A percentile compares a stretch with the other conserved stretches of the same genome.
phyloP scores from a whole-genome alignment of 192 early-diverging fungal genomes.

The Backusella australiensis region DNA sequence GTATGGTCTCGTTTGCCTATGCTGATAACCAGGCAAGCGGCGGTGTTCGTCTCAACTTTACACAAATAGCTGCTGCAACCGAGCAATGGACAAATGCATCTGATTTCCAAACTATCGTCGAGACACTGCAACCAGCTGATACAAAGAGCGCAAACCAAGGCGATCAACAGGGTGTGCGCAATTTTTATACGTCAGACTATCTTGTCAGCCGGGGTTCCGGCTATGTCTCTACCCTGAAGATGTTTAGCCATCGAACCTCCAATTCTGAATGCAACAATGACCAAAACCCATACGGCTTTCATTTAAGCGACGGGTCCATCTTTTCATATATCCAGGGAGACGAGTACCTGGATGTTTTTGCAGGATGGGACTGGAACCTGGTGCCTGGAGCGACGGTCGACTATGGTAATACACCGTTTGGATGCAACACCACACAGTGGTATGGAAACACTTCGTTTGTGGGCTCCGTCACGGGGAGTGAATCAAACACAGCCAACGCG shows the following conservation, averaged over 20 bases:
- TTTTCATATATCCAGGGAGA: conserved; percentile 25
- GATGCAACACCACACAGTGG: conserved; percentile 16
- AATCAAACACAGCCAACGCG: background rate
- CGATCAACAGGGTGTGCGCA: background rate
- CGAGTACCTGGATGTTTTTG: conserved; percentile 30
- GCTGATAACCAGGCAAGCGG: conserved; percentile 13
- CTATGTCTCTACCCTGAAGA: conserved; percentile 21
- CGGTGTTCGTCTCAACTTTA: conserved; percentile 15
- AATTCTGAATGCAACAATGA: conserved; percentile 27
- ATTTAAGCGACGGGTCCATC: conserved; percentile 27
- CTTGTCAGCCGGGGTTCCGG: conserved; percentile 11
- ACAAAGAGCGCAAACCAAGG: background rate
- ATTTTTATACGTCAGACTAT: conserved; percentile 15
- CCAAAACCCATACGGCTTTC: conserved; percentile 28
- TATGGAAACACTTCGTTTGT: conserved; percentile 26
- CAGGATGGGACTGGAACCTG: conserved; percentile 31
- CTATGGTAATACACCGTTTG: conserved; percentile 17
- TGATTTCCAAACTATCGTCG: background rate
- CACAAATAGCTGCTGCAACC: conserved; percentile 9
- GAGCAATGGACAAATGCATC: conserved; percentile 15
- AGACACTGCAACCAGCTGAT: background rate
- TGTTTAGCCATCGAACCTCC: conserved; percentile 24
- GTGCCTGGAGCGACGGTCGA: conserved; percentile 29
- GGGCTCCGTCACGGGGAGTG: conserved; percentile 14
- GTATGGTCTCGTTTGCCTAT: conserved; percentile 24